Percentiles rank a stretch among this genome's conserved stretches.
Evolutionary conservation across 768 basidiomycete species (phyloP).

Genomic region (Suillus weaverae): DNA sequence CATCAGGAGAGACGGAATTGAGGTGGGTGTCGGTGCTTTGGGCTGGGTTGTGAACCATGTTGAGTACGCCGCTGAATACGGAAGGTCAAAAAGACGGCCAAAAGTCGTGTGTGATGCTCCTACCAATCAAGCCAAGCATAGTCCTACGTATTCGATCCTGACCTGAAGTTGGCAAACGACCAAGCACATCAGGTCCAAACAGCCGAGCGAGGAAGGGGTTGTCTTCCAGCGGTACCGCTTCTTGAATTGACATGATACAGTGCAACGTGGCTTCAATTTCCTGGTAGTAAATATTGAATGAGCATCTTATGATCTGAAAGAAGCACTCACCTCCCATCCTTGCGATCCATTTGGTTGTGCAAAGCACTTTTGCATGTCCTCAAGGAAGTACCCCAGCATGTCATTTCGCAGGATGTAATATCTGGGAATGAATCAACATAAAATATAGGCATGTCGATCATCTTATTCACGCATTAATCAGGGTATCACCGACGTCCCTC

Average conservation of each 20-base stretch:
- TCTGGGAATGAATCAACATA: constrained; percentile 37
- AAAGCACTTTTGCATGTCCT: constrained; percentile 59
- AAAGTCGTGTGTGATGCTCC: constrained; percentile 16
- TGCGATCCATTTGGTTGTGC: constrained; percentile 40
- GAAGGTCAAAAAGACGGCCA: background rate
- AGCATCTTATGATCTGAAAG: background rate
- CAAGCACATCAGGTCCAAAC: constrained; percentile 73
- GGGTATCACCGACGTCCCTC: constrained; percentile 82
- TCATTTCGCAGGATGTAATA: constrained; percentile 87
- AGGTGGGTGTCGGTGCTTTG: constrained; percentile 25
- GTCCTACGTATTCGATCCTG: constrained; percentile 71
- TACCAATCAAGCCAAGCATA: constrained; percentile 73
- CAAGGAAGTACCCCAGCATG: constrained; percentile 72
- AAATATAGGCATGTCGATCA: background rate
- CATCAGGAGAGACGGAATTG: constrained; percentile 53
- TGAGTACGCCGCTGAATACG: constrained; percentile 60
- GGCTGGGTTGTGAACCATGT: constrained; percentile 73
- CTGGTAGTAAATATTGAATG: constrained; percentile 37
- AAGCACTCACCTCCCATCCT: constrained; percentile 70
- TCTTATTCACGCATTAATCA: constrained; percentile 77
- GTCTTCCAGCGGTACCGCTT: constrained; percentile 70
- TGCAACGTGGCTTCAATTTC: constrained; percentile 86
- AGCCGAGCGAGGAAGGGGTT: constrained; percentile 57
- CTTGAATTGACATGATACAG: constrained; percentile 83
- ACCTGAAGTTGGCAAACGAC: constrained; percentile 63